phyloP scores from a whole-genome alignment of 257 asterid genomes.

The Echium plantagineum region DNA sequence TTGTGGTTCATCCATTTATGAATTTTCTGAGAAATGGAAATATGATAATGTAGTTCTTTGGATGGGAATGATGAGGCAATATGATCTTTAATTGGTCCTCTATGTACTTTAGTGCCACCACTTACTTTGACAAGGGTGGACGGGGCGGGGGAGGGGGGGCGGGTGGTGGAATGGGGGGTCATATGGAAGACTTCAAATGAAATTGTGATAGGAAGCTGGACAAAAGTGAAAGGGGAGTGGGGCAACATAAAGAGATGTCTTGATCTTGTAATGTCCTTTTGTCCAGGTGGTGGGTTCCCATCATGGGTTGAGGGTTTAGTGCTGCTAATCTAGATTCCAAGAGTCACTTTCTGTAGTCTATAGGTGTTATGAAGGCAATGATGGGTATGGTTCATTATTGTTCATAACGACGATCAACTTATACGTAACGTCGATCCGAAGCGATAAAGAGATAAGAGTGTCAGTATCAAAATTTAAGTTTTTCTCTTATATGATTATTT shows the following conservation, averaged over 20 bases:
- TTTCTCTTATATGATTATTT: too few relatives aligned
- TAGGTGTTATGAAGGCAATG: too few relatives aligned
- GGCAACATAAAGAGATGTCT: conserved; percentile 15
- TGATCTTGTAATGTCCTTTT: conserved; percentile 9
- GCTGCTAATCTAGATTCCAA: too few relatives aligned
- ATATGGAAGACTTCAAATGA: too few relatives aligned
- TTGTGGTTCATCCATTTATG: neutral
- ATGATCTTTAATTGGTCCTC: conserved; percentile 14
- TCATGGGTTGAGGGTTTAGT: too few relatives aligned
- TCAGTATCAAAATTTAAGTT: too few relatives aligned
- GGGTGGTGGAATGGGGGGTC: conserved; percentile 8
- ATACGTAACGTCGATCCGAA: too few relatives aligned
- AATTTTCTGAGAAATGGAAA: conserved; percentile 1
- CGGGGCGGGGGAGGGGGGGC: neutral
- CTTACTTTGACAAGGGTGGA: conserved; percentile 7
- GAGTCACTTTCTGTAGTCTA: too few relatives aligned
- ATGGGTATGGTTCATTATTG: too few relatives aligned
- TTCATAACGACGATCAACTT: too few relatives aligned
- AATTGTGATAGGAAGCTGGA: conserved; percentile 12
- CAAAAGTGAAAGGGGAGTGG: neutral
- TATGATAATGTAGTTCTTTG: conserved; percentile 4
- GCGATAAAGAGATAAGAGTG: too few relatives aligned
- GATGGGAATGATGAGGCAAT: conserved; percentile 19
- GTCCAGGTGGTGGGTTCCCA: neutral
- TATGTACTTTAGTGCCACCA: conserved; percentile 16